Percentiles rank a stretch among this genome's conserved stretches.
Conservation (phyloP, 2,329 filamentous ascomycete genomes). For the Albophoma yamanashiensis region DNA sequence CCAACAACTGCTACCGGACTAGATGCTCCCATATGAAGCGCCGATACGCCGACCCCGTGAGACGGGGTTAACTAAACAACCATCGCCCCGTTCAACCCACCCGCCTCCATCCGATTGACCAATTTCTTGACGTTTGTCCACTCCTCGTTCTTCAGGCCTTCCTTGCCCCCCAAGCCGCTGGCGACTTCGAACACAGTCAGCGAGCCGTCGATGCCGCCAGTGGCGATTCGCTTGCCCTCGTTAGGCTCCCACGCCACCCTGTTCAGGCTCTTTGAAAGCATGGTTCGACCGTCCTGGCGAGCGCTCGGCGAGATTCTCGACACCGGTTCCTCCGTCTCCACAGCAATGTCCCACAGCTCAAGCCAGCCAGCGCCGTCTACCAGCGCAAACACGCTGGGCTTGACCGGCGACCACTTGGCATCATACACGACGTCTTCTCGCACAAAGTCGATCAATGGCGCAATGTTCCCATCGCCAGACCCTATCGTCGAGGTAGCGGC, state of each 20-base stretch:
- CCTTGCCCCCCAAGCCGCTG: constrained; percentile 69
- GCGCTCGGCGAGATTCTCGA: constrained; percentile 65
- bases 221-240: constrained; percentile 78
- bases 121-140: constrained; percentile 91
- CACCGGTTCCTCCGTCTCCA: constrained; percentile 86
- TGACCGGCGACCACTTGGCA: constrained; percentile 86
- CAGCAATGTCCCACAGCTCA: constrained; percentile 90
- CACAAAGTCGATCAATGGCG: constrained; percentile 78
- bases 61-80: constrained; percentile 17
- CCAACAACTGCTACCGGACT: neutral
- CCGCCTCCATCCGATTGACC: constrained; percentile 61
- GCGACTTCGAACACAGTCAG: constrained; percentile 92
- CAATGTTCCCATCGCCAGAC: constrained; percentile 41
- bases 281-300: constrained; percentile 52
- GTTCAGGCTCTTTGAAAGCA: constrained; percentile 80
- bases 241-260: constrained; percentile 88
- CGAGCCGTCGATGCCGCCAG: constrained; percentile 83
- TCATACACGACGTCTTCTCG: constrained; percentile 97
- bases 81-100: constrained; percentile 38
- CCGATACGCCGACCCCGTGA: neutral
- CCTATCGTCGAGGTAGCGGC: constrained; percentile 57
- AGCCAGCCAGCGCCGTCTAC: constrained; percentile 88
- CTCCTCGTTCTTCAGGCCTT: constrained; percentile 74
- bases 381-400: constrained; percentile 86
- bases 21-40: neutral